These are phyloP conservation scores for Glomus cerebriforme DNA, from an alignment of 192 early-diverging fungal species.

Conservation along the genomic window DNA sequence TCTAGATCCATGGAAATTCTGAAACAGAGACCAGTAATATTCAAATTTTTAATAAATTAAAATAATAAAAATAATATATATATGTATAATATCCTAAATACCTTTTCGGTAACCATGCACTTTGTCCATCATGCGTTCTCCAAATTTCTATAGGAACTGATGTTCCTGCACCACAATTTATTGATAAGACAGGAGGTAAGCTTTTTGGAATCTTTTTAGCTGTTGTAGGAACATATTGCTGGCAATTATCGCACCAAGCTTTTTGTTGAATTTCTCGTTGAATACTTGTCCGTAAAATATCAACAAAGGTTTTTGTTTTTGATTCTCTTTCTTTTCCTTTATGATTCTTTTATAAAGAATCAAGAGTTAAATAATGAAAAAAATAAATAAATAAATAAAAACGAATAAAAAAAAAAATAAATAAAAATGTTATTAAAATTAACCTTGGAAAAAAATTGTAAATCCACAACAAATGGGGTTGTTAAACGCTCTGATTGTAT, in stretches of 20 bases:
- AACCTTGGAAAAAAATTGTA: slow-evolving; percentile 74
- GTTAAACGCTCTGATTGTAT: slow-evolving; percentile 60
- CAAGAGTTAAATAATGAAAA: slow-evolving; percentile 14
- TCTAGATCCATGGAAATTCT: slow-evolving; percentile 57
- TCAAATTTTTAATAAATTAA: not conserved
- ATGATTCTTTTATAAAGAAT: slow-evolving; percentile 29
- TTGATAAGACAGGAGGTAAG: slow-evolving; percentile 70
- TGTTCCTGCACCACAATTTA: slow-evolving; percentile 73
- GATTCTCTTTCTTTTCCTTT: slow-evolving; percentile 37
- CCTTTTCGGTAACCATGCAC: slow-evolving; percentile 54
- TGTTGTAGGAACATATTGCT: slow-evolving; percentile 77
- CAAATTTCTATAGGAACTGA: slow-evolving; percentile 59
- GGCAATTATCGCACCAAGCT: slow-evolving; percentile 87
- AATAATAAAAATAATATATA: no score
- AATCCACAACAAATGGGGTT: slow-evolving; percentile 81
- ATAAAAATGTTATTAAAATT: not conserved
- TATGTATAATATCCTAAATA: slow-evolving; percentile 34
- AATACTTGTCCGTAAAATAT: slow-evolving; percentile 59
- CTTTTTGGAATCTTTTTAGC: slow-evolving; percentile 69
- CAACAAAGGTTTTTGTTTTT: slow-evolving; percentile 45
- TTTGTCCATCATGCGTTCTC: slow-evolving; percentile 41
- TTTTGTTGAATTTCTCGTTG: slow-evolving; percentile 70
- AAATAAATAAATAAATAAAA: not conserved
- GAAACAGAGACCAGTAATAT: not conserved
- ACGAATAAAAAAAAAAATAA: not conserved